Evolutionary conservation across 495 filamentous ascomycete genomes (phyloP), one percentile per base, ranked within the genome.

Genomic region (Trichoderma virens): DNA sequence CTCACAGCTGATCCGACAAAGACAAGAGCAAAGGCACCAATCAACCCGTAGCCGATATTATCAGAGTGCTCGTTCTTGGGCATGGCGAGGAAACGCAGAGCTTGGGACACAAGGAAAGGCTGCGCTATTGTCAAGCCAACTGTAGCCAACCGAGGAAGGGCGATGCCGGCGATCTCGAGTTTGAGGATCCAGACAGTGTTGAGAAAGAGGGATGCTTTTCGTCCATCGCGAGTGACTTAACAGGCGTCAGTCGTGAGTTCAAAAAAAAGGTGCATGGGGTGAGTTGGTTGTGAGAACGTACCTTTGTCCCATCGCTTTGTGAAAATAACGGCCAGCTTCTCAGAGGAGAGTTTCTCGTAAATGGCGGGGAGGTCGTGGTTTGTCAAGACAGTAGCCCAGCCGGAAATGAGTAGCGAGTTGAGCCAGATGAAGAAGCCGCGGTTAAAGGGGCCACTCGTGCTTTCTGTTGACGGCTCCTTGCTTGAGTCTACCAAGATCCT

Each of bases 101-200:
- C 78, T 13, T 79, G 73, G 31, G 85, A 73, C 25, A 89, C 80
- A 14, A 91, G 77, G 60, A 90, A 80, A 0, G 88, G 88, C 66
- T 90, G 87, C 62, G 80, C 82, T 59, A 87, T 83, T 23, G 78
- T 83, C 66, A 91, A 86, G 1, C 71, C 85, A 16, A 80, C 80
- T 1, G 81, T 72, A 31, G 68, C 77, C 0, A 78, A 65, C 54
- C 84, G 68, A 0, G 84, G 80, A 11, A 76, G 73, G 41, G 84
- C 66, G 9, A 69, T 76, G 1, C 73, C 68, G 2, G 77, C 66
- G 9, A 84, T 61, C 23, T 73, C 72, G 74, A 75, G 78, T 65
- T 76, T 80, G 60, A 80, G 70, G n/a, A 71, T 74, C 47, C 73
- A 73, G 60, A 83, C 66, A 4, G 65, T 73, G 11, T 74, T 67